Evolutionary conservation across 1,139 yeast genomes (phyloP).

Genomic region (Tardiomyces depauwii): DNA sequence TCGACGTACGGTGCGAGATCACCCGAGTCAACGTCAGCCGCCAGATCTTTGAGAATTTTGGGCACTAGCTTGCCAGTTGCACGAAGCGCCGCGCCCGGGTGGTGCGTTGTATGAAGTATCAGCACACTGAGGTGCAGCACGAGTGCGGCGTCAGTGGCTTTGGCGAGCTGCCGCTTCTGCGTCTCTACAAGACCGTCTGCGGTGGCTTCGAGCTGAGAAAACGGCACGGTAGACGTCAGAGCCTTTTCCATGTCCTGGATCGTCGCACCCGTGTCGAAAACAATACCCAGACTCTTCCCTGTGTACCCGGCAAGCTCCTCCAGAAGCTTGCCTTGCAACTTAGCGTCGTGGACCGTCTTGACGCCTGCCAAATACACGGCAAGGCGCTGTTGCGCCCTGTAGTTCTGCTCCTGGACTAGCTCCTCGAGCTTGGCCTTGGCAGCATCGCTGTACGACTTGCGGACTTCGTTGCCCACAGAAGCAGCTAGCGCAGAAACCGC

Average conservation of each 20-base stretch:
- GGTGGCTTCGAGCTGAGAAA: slow-evolving; percentile 2
- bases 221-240: neutral
- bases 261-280: neutral
- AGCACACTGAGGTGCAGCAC: slow-evolving; percentile 19
- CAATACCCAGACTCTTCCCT: slow-evolving; percentile 1
- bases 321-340: slow-evolving; percentile 7
- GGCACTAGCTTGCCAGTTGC: slow-evolving; percentile 23
- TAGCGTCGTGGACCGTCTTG: slow-evolving; percentile 7
- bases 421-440: neutral
- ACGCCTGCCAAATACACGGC: slow-evolving; percentile 9
- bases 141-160: slow-evolving; percentile 17
- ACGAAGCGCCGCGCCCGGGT: slow-evolving; percentile 13
- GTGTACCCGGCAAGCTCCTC: slow-evolving; percentile 9
- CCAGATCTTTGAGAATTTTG: slow-evolving; percentile 13
- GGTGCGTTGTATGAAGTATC: slow-evolving; percentile 12
- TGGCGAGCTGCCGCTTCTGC: slow-evolving; percentile 10
- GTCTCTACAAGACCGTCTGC: slow-evolving; percentile 6
- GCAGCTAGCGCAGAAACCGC: neutral
- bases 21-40: neutral
- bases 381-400: neutral
- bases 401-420: slow-evolving; percentile 1
- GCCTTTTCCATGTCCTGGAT: neutral
- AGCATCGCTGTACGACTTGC: neutral
- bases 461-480: neutral
- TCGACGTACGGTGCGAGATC: slow-evolving; percentile 3